Percentiles rank a stretch among this genome's conserved stretches.
Evolutionary conservation across 2,329 filamentous ascomycete genomes (phyloP).

Genomic region (Claviceps sp.): DNA sequence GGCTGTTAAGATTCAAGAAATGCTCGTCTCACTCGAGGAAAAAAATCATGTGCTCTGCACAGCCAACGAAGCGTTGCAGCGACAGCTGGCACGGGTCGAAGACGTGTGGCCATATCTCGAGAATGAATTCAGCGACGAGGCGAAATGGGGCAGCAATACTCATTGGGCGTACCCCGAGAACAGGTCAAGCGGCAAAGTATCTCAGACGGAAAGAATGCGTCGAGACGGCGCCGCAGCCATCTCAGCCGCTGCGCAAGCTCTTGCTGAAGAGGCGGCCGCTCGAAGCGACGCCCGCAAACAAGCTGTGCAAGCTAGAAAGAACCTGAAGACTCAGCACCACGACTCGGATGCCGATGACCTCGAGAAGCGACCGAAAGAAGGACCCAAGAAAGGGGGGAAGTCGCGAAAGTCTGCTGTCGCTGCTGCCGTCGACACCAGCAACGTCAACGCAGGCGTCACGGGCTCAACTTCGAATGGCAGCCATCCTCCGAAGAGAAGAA

Average conservation of each 20-base stretch:
- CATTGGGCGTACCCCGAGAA: constrained; percentile 96
- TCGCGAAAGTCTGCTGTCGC: constrained; percentile 47
- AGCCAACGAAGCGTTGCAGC: constrained; percentile 77
- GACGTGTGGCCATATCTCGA: constrained; percentile 79
- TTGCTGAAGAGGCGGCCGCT: constrained; percentile 72
- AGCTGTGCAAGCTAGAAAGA: constrained; percentile 63
- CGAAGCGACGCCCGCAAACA: constrained; percentile 78
- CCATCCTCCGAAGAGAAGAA: constrained; percentile 60
- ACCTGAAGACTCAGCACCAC: constrained; percentile 51
- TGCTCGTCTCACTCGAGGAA: constrained; percentile 85
- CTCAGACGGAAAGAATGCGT: constrained; percentile 58
- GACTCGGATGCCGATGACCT: constrained; percentile 73
- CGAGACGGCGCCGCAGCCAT: constrained; percentile 68
- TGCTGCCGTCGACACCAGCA: constrained; percentile 25
- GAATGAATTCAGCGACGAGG: constrained; percentile 83
- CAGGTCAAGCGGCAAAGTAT: constrained; percentile 48
- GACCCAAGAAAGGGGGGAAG: constrained; percentile 52
- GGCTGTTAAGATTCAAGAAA: constrained; percentile 64
- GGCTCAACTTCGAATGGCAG: constrained; percentile 39
- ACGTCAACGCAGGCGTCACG: constrained; percentile 53
- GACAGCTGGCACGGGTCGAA: constrained; percentile 73
- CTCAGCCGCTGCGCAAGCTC: constrained; percentile 60
- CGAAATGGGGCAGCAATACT: constrained; percentile 76
- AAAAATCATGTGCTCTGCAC: constrained; percentile 95
- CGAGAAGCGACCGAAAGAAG: constrained; percentile 35